These are phyloP conservation scores for Microdochium trichocladiopsis DNA, from an alignment of 2,329 filamentous ascomycete genomes.

Conservation along the genomic window DNA sequence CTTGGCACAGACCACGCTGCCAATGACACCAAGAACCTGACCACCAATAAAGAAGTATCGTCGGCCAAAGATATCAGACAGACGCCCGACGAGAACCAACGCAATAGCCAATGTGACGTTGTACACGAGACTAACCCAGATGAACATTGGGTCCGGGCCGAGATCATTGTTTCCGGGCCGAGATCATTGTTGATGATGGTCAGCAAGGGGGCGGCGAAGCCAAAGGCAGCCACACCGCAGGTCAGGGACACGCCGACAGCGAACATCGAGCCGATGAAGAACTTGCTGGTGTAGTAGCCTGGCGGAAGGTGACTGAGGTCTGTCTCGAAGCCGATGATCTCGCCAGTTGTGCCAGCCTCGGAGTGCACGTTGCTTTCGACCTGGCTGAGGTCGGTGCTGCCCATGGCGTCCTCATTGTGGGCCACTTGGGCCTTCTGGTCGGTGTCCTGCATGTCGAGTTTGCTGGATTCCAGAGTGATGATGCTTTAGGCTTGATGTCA, in stretches of 20 bases:
- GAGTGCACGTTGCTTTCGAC: neutral
- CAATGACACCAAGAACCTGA: slow-evolving; percentile 22
- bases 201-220: slow-evolving; percentile 6
- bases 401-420: neutral
- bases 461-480: no score
- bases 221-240: slow-evolving; percentile 4
- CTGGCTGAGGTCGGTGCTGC: neutral
- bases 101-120: slow-evolving; percentile 16
- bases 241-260: slow-evolving; percentile 9
- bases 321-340: slow-evolving; percentile 6
- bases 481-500: no score
- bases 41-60: slow-evolving; percentile 22
- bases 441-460: no score
- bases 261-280: slow-evolving; percentile 17
- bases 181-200: slow-evolving; percentile 18
- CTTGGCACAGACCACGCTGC: slow-evolving; percentile 26
- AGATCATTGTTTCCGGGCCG: no score
- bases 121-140: slow-evolving; percentile 18
- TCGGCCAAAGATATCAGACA: slow-evolving; percentile 27
- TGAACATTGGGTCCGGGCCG: slow-evolving; percentile 17
- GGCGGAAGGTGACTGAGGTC: slow-evolving; percentile 11
- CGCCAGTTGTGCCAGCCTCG: neutral
- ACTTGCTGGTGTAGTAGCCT: slow-evolving; percentile 15
- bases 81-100: slow-evolving; percentile 21
- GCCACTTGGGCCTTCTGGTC: neutral